Evolutionary conservation across 352 stramenopile genomes (phyloP), one percentile per base, ranked within the genome.

Genomic region (Phytophthora megakarya): DNA sequence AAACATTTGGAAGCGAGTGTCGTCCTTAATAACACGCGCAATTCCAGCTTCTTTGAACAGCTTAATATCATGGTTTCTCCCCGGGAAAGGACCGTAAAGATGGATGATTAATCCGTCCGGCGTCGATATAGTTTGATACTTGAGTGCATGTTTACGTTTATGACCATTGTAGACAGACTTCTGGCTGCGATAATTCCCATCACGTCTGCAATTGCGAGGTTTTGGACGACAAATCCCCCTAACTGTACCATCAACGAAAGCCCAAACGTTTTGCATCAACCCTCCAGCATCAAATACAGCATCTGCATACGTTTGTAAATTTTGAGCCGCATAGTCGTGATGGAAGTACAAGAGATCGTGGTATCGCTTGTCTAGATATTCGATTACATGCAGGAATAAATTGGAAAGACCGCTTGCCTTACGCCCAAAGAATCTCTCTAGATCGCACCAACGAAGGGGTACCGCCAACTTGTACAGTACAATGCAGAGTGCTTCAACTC

Each of bases 211-310:
- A n/a, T n/a, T n/a, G n/a, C n/a, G n/a, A n/a, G n/a, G n/a, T n/a
- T n/a, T n/a, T n/a, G n/a, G n/a, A n/a, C n/a, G n/a, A n/a, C n/a
- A n/a, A n/a, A n/a, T n/a, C n/a, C n/a, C n/a, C n/a, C n/a, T n/a
- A n/a, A n/a, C n/a, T n/a, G n/a, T n/a, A n/a, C n/a, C n/a, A n/a
- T n/a, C n/a, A n/a, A n/a, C n/a, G n/a, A 61, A 69, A 3, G 18
- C 15, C 48, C 48, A 67, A 0, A 67, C 25, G 11, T 49, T 64
- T 6, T 47, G n/a, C n/a, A n/a, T n/a, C n/a, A n/a, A n/a, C n/a
- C n/a, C n/a, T n/a, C n/a, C n/a, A n/a, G 40, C 1, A 57, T 30
- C 6, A 25, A 68, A 67, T 13, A 62, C 37, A 8, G 60, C 60
- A 52, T 68, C 44, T n/a, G 44, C 33, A 28, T 62, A 68, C 0